A percentile compares a stretch with the other conserved stretches of the same genome.
These are phyloP conservation scores for Athelia sp. DNA, from an alignment of 1,284 basidiomycete species.

Conservation along the genomic window DNA sequence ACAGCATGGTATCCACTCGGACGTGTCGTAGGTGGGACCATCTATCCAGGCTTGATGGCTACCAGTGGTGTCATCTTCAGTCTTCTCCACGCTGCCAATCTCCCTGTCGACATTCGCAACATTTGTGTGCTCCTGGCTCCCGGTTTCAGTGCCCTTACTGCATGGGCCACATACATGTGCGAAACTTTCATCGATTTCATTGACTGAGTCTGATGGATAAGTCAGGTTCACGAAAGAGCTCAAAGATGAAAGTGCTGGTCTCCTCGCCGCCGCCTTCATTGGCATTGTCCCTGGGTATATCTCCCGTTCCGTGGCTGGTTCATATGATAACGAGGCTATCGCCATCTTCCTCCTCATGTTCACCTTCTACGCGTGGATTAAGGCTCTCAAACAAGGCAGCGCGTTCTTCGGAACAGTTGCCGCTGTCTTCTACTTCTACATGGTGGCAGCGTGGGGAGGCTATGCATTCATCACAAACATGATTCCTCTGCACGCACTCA, in stretches of 20 bases:
- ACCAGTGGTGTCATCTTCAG: conserved; percentile 97
- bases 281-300: conserved; percentile 98
- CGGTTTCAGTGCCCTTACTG: conserved; percentile 96
- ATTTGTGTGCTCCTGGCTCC: conserved; percentile 97
- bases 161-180: conserved; percentile 95
- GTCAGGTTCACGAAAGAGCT: conserved; percentile 89
- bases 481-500: conserved; percentile 94
- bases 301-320: conserved; percentile 97
- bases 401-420: conserved; percentile 88
- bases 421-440: conserved; percentile 99
- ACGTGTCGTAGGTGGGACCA: conserved; percentile 95
- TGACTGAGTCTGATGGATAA: conserved; percentile 1
- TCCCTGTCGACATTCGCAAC: conserved; percentile 97
- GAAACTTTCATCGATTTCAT: conserved; percentile 20
- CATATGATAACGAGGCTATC: conserved; percentile 99
- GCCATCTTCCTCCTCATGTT: conserved; percentile 99
- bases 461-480: conserved; percentile 99
- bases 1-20: conserved; percentile 99
- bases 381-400: conserved; percentile 91
- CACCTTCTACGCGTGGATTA: conserved; percentile 98
- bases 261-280: conserved; percentile 98
- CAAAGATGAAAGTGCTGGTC: conserved; percentile 90
- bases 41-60: conserved; percentile 98
- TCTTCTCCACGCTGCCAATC: conserved; percentile 80
- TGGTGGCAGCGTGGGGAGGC: conserved; percentile 99